Conservation (phyloP, 2,329 filamentous ascomycete species). For the Aspergillus sp. region DNA sequence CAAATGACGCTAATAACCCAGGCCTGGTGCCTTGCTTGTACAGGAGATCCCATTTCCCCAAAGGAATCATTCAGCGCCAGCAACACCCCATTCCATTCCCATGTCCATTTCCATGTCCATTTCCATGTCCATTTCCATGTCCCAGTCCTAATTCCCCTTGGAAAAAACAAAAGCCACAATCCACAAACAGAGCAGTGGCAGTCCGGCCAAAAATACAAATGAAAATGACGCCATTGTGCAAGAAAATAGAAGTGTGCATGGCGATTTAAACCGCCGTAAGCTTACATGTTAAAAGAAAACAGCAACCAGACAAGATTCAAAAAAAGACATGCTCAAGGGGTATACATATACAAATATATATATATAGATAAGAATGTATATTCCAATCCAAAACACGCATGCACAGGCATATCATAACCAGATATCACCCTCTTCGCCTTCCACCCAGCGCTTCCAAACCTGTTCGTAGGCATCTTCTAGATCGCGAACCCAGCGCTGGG, state of each 20-base stretch:
- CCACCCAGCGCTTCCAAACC: slow-evolving; percentile 83
- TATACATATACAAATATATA: neutral
- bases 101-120: neutral
- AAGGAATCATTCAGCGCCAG: too few relatives aligned
- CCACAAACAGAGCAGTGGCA: too few relatives aligned
- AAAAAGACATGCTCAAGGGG: neutral
- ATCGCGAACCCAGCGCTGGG: slow-evolving; percentile 80
- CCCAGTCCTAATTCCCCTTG: neutral
- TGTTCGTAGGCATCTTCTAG: slow-evolving; percentile 80
- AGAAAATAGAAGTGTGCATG: too few relatives aligned
- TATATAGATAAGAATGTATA: neutral
- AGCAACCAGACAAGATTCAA: neutral
- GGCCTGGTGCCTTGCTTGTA: neutral
- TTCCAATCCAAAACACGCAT: neutral
- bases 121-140: neutral
- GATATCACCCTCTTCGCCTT: slow-evolving; percentile 83
- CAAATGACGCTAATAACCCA: neutral
- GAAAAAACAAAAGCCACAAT: too few relatives aligned
- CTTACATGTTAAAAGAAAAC: neutral
- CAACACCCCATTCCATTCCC: too few relatives aligned
- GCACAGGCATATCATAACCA: slow-evolving; percentile 50
- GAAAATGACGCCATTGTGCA: too few relatives aligned
- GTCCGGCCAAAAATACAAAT: too few relatives aligned
- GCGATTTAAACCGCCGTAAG: neutral
- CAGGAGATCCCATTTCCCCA: too few relatives aligned